Evolutionary conservation across 257 asterid genomes (phyloP), one percentile per base, ranked within the genome.

Genomic region (Solanum neorickii): DNA sequence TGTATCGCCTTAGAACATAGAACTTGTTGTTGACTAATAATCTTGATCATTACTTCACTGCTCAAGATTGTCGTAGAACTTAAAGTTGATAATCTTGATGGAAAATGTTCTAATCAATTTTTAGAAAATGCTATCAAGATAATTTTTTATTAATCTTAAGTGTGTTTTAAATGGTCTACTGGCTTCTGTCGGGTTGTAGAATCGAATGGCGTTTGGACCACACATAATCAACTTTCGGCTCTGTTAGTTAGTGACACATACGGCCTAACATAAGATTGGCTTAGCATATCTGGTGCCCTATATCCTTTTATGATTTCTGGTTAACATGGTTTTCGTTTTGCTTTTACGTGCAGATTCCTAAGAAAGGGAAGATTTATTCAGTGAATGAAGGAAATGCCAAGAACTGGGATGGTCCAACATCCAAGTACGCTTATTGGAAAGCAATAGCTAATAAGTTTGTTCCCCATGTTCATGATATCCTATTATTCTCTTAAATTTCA

Each of bases 301-400:
- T 16, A 15, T 80, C 84, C 68, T 80, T 8, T 10, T 27, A 80
- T 56, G 25, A 49, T 49, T 49, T 82, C 68, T 7, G 20, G 68
- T 47, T 49, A 47, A 82, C 84, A 16, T 49, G 46, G 44, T 82
- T 82, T 82, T 16, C n/a, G 5, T 29, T 18, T 82, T 82, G 69
- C 31, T 47, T 82, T 29, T 82, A 82, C 46, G 33, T 78, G 82
- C 94, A 97, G 99, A 93, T 97, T 86, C 99, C 99, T 12, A 94
- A 92, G 91, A 94, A 92, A 88, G 99, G 99, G 86, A 97, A 93
- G 84, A 97, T 94, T 68, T 95, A 97, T 87, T 97, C 99, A 23
- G 99, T 97, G 49, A 97, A 95, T 65, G 99, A 97, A 93, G 99
- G 99, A 49, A 97, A 97, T 87, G 96, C 99, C 77, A 94, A 91